Evolutionary conservation across 2,329 filamentous ascomycete genomes (phyloP), one percentile per base, ranked within the genome.

Genomic region (Apiospora pterosperma): DNA sequence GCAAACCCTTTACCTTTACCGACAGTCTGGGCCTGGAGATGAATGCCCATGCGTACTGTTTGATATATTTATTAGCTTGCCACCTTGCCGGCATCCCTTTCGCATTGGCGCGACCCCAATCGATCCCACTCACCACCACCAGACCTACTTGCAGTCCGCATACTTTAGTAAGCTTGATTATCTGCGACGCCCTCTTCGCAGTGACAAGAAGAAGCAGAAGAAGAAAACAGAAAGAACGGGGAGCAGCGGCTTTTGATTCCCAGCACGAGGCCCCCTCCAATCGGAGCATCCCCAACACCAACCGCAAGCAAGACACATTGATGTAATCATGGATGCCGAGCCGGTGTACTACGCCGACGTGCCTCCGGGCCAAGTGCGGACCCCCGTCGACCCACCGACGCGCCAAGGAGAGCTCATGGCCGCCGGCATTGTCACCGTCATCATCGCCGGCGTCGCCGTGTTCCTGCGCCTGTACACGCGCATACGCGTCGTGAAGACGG

Each of bases 361-460:
- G 58, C 67, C 67, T 4, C 62, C 59, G 25, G 67, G 67, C 21
- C 65, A 68, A 36, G 67, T 68, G 11, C 66, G 67, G 55, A 67
- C 66, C 14, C 64, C 63, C 4, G 62, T 68, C 59, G 60, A 67
- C 42, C 67, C 67, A 0, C 67, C 67, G 10, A 68, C 67, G 19
- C 64, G 59, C 19, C 63, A 59, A 28, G 39, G 41, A 1, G 64
- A 65, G 23, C 36, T 68, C 38, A 67, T 68, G 67, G 66, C 66
- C 6, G 67, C 67, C 14, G 67, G 67, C 36, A 65, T 68, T 25
- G 39, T 62, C 28, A 68, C 65, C 25, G 63, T 63, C 25, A 59
- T 67, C 39, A 61, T 68, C 39, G 67, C 67, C 25, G 64, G 61
- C 21, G 38, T 67, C 16, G 64, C 67, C 5, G 63, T 68, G 5